phyloP scores from a whole-genome alignment of 2,329 filamentous ascomycete genomes.

The Trichophyton schoenleinii region DNA sequence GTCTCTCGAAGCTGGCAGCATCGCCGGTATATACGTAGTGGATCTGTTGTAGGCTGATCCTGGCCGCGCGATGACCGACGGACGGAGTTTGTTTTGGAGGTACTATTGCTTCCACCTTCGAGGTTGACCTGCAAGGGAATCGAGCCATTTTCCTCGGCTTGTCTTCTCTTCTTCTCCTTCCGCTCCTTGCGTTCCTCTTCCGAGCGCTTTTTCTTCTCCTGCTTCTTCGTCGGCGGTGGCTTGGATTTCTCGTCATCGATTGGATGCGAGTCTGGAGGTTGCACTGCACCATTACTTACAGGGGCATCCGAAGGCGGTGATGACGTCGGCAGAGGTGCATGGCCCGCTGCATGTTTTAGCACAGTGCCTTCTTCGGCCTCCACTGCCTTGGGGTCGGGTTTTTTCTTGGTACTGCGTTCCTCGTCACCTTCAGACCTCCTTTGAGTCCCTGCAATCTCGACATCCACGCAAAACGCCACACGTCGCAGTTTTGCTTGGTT shows the following conservation, averaged over 20 bases:
- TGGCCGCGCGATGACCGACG: slow-evolving; percentile 34
- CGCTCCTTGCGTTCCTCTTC: slow-evolving; percentile 86
- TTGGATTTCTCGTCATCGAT: slow-evolving; percentile 25
- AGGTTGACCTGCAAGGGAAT: slow-evolving; percentile 72
- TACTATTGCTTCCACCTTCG: slow-evolving; percentile 50
- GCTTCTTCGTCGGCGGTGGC: slow-evolving; percentile 50
- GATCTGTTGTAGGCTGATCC: slow-evolving; percentile 71
- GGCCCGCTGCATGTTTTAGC: slow-evolving; percentile 45
- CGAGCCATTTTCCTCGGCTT: slow-evolving; percentile 76
- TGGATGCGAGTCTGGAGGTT: background rate
- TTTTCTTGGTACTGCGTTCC: slow-evolving; percentile 23
- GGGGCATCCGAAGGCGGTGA: background rate
- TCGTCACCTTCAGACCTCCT: slow-evolving; percentile 54
- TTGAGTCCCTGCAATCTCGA: slow-evolving; percentile 85
- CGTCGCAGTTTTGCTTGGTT: slow-evolving; percentile 68
- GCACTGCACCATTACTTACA: background rate
- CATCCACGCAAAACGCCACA: slow-evolving; percentile 92
- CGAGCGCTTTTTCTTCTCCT: slow-evolving; percentile 90
- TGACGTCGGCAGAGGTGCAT: background rate
- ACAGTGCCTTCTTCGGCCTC: slow-evolving; percentile 62
- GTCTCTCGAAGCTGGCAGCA: slow-evolving; percentile 92
- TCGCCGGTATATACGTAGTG: slow-evolving; percentile 79
- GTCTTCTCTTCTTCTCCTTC: slow-evolving; percentile 73
- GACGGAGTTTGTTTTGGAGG: slow-evolving; percentile 26
- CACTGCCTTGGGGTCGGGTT: slow-evolving; percentile 9